phyloP scores from a whole-genome alignment of 1,284 basidiomycete species.

The Puccinia hordei region DNA sequence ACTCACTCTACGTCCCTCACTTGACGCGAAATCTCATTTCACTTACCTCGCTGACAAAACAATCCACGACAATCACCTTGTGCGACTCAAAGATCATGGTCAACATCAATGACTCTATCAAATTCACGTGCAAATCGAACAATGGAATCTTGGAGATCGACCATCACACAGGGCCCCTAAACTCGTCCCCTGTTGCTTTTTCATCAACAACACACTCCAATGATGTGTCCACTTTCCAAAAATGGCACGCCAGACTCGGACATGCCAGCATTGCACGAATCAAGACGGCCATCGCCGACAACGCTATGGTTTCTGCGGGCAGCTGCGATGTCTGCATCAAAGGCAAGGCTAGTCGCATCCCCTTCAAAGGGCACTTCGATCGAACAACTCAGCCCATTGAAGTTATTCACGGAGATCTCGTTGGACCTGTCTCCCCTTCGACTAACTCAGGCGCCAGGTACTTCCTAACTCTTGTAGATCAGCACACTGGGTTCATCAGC shows the following conservation, averaged over 20 bases:
- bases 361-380: neutral
- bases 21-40: neutral
- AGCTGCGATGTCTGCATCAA: neutral
- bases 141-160: no score
- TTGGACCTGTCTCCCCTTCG: slow-evolving; percentile 4
- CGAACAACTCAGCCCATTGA: neutral
- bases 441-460: neutral
- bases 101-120: no score
- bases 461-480: neutral
- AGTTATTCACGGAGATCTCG: slow-evolving; percentile 8
- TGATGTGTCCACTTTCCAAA: neutral
- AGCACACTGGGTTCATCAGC: neutral
- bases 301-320: no score
- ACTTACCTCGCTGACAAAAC: neutral
- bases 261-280: neutral
- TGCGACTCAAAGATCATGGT: no score
- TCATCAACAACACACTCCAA: neutral
- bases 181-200: no score
- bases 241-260: neutral
- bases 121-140: no score
- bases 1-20: neutral
- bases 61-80: no score
- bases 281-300: neutral
- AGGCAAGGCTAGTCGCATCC: neutral
- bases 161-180: no score